Conservation (phyloP, 352 stramenopile genomes). For the Globisporangium echinulatum region DNA sequence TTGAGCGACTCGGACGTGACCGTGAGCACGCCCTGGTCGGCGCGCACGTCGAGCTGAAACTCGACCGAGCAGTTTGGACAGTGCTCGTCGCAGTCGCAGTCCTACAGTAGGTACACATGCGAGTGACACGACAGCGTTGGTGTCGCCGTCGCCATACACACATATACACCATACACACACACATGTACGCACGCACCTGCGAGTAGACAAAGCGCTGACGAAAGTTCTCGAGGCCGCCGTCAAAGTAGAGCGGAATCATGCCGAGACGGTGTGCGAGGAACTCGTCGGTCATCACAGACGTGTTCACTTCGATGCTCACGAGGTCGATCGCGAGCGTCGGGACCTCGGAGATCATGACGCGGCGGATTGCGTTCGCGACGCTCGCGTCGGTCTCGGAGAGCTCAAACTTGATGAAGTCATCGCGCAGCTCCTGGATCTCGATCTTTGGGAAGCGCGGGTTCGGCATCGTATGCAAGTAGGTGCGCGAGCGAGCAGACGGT, state of each 20-base stretch:
- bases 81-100: constrained; percentile 93
- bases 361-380: constrained; percentile 95
- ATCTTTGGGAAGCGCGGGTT: constrained; percentile 92
- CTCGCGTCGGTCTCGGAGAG: constrained; percentile 95
- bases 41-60: constrained; percentile 93
- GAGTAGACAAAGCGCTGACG: constrained; percentile 88
- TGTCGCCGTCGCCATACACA: not conserved
- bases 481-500: not conserved
- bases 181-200: constrained; percentile 13
- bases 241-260: constrained; percentile 93
- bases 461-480: constrained; percentile 39
- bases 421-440: constrained; percentile 91
- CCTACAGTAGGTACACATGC: constrained; percentile 19
- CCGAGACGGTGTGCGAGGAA: constrained; percentile 97
- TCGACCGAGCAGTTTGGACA: constrained; percentile 96
- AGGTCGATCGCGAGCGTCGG: constrained; percentile 98
- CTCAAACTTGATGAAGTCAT: constrained; percentile 96
- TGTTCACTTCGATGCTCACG: constrained; percentile 98
- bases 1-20: constrained; percentile 76
- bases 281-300: constrained; percentile 97
- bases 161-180: not conserved
- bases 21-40: constrained; percentile 61
- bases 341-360: constrained; percentile 97
- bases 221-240: constrained; percentile 84
- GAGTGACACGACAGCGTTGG: constrained; percentile 13